Evolutionary conservation across 495 filamentous ascomycete genomes (phyloP).

Genomic region (Neurospora sp.): DNA sequence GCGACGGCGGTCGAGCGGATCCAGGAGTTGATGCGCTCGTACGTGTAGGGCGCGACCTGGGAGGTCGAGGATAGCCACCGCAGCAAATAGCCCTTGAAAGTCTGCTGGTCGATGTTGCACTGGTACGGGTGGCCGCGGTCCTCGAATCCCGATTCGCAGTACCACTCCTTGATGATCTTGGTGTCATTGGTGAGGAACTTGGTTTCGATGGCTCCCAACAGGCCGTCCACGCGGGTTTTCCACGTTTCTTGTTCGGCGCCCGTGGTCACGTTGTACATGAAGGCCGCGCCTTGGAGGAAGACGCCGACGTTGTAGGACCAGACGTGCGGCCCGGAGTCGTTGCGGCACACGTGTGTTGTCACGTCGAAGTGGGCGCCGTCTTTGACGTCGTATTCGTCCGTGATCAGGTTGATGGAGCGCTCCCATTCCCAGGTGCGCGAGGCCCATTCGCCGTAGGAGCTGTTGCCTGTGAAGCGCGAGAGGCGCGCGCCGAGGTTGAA

Average conservation of each 20-base stretch:
- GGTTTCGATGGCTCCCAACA: conserved; percentile 41
- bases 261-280: conserved; percentile 63
- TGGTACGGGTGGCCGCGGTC: conserved; percentile 27
- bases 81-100: conserved; percentile 67
- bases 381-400: conserved; percentile 47
- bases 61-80: conserved; percentile 59
- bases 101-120: conserved; percentile 62
- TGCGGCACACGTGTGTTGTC: conserved; percentile 37
- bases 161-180: conserved; percentile 54
- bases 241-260: conserved; percentile 39
- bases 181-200: conserved; percentile 48
- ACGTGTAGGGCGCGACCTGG: conserved; percentile 56
- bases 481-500: conserved; percentile 76
- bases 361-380: conserved; percentile 52
- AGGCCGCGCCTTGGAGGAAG: conserved; percentile 60
- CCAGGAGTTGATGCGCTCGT: conserved; percentile 44
- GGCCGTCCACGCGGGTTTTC: conserved; percentile 45
- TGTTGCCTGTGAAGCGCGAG: conserved; percentile 63
- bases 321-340: conserved; percentile 49
- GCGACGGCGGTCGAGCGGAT: conserved; percentile 49
- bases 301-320: conserved; percentile 73
- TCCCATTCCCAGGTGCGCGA: conserved; percentile 64
- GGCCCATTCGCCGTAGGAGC: conserved; percentile 69
- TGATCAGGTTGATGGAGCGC: conserved; percentile 48
- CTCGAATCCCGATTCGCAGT: conserved; percentile 45